phyloP scores from a whole-genome alignment of 306 rosid species.

The Adenanthera pavonina region DNA sequence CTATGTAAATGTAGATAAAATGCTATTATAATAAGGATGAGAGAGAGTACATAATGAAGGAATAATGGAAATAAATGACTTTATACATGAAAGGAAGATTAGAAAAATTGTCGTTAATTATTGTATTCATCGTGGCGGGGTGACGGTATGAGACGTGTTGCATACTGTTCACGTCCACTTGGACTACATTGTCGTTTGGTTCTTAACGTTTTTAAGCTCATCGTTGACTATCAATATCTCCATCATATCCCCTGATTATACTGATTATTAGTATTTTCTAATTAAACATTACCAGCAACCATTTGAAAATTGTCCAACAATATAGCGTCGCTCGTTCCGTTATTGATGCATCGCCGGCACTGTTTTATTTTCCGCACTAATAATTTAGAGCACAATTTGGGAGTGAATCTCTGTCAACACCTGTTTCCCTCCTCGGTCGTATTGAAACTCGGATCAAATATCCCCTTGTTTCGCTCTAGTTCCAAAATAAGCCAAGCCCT shows the following conservation, averaged over 20 bases:
- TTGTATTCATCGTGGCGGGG: background rate
- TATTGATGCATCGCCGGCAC: background rate
- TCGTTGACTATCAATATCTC: background rate
- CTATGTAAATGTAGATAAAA: no score
- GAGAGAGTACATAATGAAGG: no score
- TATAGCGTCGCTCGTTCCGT: background rate
- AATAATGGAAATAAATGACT: no score
- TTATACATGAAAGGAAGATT: background rate
- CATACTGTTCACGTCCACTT: background rate
- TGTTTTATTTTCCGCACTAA: background rate
- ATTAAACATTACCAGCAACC: background rate
- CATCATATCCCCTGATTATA: background rate
- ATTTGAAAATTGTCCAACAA: background rate
- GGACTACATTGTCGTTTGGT: background rate
- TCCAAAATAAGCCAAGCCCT: no score
- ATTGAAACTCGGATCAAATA: no score
- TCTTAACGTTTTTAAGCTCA: background rate
- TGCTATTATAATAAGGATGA: no score
- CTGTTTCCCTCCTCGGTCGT: no score
- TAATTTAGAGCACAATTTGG: no score
- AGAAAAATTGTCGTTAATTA: background rate
- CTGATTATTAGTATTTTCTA: no score
- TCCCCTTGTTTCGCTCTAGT: no score
- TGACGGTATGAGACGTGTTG: background rate
- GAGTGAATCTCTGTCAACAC: no score